These are phyloP conservation scores for Macadamia tetraphylla DNA, from an alignment of 164 flowering plant genomes.

Conservation along the genomic window DNA sequence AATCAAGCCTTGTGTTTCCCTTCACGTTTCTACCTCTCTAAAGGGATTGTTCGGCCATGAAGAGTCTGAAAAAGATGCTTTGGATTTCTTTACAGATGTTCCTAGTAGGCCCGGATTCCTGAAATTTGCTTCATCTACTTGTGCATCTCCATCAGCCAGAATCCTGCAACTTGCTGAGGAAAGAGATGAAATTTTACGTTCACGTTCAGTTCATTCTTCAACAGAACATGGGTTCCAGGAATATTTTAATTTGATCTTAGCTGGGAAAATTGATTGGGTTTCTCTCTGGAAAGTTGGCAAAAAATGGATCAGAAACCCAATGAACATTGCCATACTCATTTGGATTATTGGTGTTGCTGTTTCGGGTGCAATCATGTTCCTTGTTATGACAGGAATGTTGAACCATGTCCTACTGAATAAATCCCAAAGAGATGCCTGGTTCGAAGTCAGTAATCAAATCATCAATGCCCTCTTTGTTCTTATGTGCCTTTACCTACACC, in stretches of 20 bases:
- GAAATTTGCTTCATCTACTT: constrained; percentile 28
- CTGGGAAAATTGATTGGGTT: constrained; percentile 51
- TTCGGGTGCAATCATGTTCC: constrained; percentile 78
- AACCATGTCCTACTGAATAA: constrained; percentile 51
- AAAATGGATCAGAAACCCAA: constrained; percentile 72
- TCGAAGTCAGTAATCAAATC: constrained; percentile 91
- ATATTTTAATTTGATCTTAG: constrained; percentile 36
- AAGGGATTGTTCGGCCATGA: constrained; percentile 24
- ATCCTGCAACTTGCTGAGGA: constrained; percentile 47
- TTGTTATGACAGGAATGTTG: constrained; percentile 89
- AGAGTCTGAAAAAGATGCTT: constrained; percentile 9
- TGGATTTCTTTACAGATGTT: constrained; percentile 2
- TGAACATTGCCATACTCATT: constrained; percentile 70
- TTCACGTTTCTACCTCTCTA: constrained; percentile 30
- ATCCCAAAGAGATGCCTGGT: constrained; percentile 71
- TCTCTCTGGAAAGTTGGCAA: constrained; percentile 39
- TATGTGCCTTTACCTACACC: constrained; percentile 90
- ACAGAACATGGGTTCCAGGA: constrained; percentile 32
- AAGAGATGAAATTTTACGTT: constrained; percentile 57
- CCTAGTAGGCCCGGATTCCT: constrained; percentile 24
- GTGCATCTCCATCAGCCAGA: constrained; percentile 48
- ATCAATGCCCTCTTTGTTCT: constrained; percentile 91
- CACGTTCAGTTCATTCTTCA: constrained; percentile 53
- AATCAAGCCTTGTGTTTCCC: constrained; percentile 12
- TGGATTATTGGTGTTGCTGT: constrained; percentile 74